phyloP scores from a whole-genome alignment of 345 rosid species.

The Sisymbrium irio region DNA sequence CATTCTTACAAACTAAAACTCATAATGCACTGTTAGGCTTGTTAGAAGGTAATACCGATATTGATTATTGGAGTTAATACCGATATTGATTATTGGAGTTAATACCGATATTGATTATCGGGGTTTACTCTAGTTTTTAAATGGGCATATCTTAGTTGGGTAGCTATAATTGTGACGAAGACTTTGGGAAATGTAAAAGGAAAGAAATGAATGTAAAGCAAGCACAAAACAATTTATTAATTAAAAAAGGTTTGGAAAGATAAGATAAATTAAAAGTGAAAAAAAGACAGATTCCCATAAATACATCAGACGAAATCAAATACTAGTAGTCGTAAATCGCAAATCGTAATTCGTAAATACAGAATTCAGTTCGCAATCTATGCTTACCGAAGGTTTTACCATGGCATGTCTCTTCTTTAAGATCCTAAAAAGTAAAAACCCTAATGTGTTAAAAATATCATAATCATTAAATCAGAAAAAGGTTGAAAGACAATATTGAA shows the following conservation, averaged over 20 bases:
- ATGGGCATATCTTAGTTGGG: constrained; percentile 21
- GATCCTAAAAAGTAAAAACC: too few relatives aligned
- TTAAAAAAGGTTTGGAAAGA: background rate
- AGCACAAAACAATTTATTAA: background rate
- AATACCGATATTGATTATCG: background rate
- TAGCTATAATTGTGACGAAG: constrained; percentile 29
- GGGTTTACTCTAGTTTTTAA: background rate
- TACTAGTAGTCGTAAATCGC: background rate
- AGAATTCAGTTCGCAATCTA: background rate
- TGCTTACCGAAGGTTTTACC: too few relatives aligned
- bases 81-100: too few relatives aligned
- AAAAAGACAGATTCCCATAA: constrained; percentile 13
- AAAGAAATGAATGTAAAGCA: constrained; percentile 22
- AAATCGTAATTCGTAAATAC: background rate
- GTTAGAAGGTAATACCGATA: too few relatives aligned
- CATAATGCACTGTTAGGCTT: background rate
- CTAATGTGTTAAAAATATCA: too few relatives aligned
- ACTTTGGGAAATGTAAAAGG: constrained; percentile 30
- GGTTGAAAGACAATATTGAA: too few relatives aligned
- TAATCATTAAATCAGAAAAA: too few relatives aligned
- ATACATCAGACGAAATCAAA: constrained; percentile 2
- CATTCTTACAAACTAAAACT: background rate
- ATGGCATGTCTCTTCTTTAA: background rate
- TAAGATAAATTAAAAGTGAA: background rate
- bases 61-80: too few relatives aligned